Percentiles rank a stretch among this genome's conserved stretches.
Conservation (phyloP, 305 asterid genomes). For the Lippia alba region DNA sequence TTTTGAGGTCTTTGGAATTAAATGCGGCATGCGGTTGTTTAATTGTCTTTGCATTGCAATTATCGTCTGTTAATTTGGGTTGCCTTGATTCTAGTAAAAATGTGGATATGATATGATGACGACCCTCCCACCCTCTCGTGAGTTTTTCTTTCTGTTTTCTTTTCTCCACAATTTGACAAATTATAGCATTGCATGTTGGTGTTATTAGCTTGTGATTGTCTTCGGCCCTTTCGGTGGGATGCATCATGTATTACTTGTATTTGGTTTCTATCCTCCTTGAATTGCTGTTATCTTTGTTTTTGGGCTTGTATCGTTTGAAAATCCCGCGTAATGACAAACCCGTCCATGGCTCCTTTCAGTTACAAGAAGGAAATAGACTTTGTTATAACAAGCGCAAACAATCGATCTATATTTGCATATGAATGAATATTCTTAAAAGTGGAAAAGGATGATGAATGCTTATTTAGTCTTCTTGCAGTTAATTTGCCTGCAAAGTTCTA, state of each 20-base stretch:
- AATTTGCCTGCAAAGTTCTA: constrained; percentile 14
- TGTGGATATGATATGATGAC: neutral
- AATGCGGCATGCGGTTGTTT: constrained; percentile 23
- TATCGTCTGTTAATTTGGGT: neutral
- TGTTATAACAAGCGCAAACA: constrained; percentile 6
- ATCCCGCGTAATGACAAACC: neutral
- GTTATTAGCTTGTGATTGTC: constrained; percentile 23
- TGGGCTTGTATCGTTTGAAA: constrained; percentile 2
- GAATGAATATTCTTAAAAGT: neutral
- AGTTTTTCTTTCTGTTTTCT: neutral
- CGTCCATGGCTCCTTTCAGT: neutral
- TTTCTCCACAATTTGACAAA: neutral
- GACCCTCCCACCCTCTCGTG: constrained; percentile 5
- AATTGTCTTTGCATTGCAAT: constrained; percentile 12
- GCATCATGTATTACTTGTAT: constrained; percentile 10
- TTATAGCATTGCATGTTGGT: constrained; percentile 14
- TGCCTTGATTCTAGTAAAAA: no score
- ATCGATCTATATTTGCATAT: neutral
- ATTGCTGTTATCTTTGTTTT: constrained; percentile 13
- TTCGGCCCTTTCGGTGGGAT: constrained; percentile 28
- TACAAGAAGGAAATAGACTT: neutral
- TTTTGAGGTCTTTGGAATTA: constrained; percentile 30
- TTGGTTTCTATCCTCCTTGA: constrained; percentile 11
- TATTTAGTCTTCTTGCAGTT: neutral
- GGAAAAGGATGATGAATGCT: neutral